Percentiles rank a stretch among this genome's conserved stretches.
phyloP scores from a whole-genome alignment of 768 basidiomycete species.

The Gelatoporia subvermispora region DNA sequence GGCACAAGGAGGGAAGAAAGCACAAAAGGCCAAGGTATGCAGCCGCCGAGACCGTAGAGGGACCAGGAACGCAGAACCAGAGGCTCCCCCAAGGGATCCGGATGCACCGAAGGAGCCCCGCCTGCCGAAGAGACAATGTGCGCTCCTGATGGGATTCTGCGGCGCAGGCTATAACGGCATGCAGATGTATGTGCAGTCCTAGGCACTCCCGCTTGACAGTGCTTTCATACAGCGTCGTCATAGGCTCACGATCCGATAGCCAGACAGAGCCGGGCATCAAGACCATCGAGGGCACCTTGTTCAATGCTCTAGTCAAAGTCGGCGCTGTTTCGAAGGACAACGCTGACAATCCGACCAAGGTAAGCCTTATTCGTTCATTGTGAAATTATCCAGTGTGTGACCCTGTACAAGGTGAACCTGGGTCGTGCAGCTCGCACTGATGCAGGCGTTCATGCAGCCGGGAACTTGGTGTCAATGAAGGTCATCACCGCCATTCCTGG shows the following conservation, averaged over 20 bases:
- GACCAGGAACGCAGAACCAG: constrained; percentile 13
- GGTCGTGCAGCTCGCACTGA: constrained; percentile 92
- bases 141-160: constrained; percentile 84
- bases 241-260: constrained; percentile 30
- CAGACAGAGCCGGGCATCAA: constrained; percentile 53
- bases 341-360: constrained; percentile 85
- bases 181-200: constrained; percentile 73
- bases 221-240: not conserved
- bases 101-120: constrained; percentile 42
- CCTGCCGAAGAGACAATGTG: constrained; percentile 80
- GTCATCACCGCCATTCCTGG: constrained; percentile 77
- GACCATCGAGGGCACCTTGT: constrained; percentile 90
- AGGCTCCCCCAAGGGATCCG: constrained; percentile 4
- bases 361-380: constrained; percentile 21
- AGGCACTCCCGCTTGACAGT: too few relatives aligned
- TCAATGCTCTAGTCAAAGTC: constrained; percentile 80
- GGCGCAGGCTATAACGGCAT: constrained; percentile 91
- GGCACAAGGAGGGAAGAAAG: constrained; percentile 6
- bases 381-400: not conserved
- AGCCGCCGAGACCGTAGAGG: constrained; percentile 15
- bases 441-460: constrained; percentile 95
- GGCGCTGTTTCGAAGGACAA: constrained; percentile 96
- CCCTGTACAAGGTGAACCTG: constrained; percentile 58
- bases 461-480: constrained; percentile 90
- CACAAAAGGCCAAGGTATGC: constrained; percentile 11